Conservation (phyloP, 2,329 filamentous ascomycete species). For the Bretziella fagacearum region DNA sequence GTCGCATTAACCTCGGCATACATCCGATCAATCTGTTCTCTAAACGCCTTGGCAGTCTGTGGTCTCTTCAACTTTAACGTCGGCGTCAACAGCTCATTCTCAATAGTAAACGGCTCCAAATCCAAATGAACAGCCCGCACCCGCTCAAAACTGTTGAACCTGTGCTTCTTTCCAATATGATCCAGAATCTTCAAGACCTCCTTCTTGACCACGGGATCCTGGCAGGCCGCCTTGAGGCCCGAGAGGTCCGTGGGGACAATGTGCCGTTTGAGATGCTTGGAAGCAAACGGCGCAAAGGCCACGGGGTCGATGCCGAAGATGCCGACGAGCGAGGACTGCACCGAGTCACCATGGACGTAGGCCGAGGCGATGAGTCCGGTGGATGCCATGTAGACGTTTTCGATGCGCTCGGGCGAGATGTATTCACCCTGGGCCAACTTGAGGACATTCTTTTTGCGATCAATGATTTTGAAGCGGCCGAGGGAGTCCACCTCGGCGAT, state of each 20-base stretch:
- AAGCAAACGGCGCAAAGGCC: slow-evolving; percentile 64
- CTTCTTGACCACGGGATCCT: slow-evolving; percentile 52
- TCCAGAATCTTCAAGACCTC: slow-evolving; percentile 68
- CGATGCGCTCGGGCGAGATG: slow-evolving; percentile 89
- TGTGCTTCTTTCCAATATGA: slow-evolving; percentile 59
- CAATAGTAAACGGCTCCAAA: slow-evolving; percentile 79
- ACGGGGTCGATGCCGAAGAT: slow-evolving; percentile 81
- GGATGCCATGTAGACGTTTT: slow-evolving; percentile 82
- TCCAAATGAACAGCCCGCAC: slow-evolving; percentile 58
- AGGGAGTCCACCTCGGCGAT: slow-evolving; percentile 70
- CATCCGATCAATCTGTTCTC: slow-evolving; percentile 36
- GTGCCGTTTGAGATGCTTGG: slow-evolving; percentile 53
- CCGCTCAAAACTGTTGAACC: slow-evolving; percentile 83
- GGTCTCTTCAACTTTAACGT: slow-evolving; percentile 57
- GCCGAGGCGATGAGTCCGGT: slow-evolving; percentile 60
- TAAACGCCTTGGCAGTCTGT: slow-evolving; percentile 36
- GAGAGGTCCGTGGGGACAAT: slow-evolving; percentile 48
- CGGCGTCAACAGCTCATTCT: slow-evolving; percentile 77
- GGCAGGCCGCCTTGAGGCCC: slow-evolving; percentile 48
- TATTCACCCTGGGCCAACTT: slow-evolving; percentile 97
- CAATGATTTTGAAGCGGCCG: slow-evolving; percentile 82
- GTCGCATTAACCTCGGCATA: slow-evolving; percentile 33
- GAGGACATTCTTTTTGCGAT: slow-evolving; percentile 97
- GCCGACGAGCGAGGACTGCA: slow-evolving; percentile 65
- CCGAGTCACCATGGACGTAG: slow-evolving; percentile 79